Base-by-base conservation (phyloP, 495 filamentous ascomycete species). In the Chaetomidium leptoderma region DNA sequence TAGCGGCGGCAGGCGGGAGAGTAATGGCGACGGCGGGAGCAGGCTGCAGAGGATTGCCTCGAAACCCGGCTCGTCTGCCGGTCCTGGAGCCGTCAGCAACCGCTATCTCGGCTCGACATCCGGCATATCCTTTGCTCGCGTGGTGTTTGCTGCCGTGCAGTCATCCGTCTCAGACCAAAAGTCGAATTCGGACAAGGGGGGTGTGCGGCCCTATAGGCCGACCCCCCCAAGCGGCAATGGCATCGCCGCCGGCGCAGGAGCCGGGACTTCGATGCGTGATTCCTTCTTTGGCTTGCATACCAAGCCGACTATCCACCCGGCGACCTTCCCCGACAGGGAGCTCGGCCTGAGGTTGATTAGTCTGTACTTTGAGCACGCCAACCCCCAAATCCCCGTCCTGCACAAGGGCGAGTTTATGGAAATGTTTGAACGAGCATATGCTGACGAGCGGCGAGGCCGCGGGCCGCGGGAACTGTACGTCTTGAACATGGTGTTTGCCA, bases 401-500 rank as follows among this genome's bases (percentile, higher is more conserved):
- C 92, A 97, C 67, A 83, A 85, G 44, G 84, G 80, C 11, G 91
- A 96, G 49, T 97, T 97, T 65, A 88, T 89, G 81, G 76, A 84
- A 35, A 81, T 95, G 72, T 82, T 97, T 57, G 84, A 95, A 33
- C 78, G 81, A 42, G 89, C 89, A 0, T 97, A 93, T 69, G 75
- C 78, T 3, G 74, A 83, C 8, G 83, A 86, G 33, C 83, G 82
- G 51, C 83, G 83, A 55, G 81, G 82, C 54, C 82, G 90, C 29
- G 89, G 87, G 19, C 83, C 92, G 8, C 82, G 89, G 49, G 91
- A 95, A 70, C 82, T 91, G 14, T 97, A 97, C 67, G 83, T 91
- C 70, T 79, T 97, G 46, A 96, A 96, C 70, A 97, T 97, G 70
- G 92, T 97, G n/a, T 97, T 92, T 74, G 92, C 92, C 6, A 96